Conservation (phyloP, 129 eudicot species). For the Ambrosia artemisiifolia region DNA sequence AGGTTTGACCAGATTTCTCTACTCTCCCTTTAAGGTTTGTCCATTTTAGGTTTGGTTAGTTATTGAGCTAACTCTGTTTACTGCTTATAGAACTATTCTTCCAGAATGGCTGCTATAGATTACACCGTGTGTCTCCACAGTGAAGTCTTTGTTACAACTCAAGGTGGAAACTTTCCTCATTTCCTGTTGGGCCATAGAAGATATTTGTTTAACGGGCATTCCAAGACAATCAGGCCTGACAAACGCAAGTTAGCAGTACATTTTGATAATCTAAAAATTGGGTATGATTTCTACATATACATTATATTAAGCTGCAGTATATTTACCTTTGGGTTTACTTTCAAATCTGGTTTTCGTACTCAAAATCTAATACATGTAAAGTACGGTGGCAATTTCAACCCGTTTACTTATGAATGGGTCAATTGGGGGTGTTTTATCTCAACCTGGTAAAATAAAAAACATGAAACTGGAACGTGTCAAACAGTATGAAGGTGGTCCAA, state of each 20-base stretch:
- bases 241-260: constrained; percentile 79
- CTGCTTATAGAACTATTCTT: constrained; percentile 79
- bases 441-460: background rate
- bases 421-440: background rate
- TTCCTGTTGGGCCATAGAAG: constrained; percentile 94
- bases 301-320: background rate
- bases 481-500: background rate
- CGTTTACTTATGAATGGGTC: background rate
- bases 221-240: constrained; percentile 91
- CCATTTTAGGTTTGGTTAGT: background rate
- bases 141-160: constrained; percentile 97
- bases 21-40: background rate
- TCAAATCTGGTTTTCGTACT: background rate
- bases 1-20: constrained; percentile 37
- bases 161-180: constrained; percentile 98
- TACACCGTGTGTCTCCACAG: constrained; percentile 97
- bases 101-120: constrained; percentile 99
- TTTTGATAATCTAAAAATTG: constrained; percentile 85
- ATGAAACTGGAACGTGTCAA: background rate
- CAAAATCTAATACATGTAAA: background rate
- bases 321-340: background rate
- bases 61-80: constrained; percentile 19
- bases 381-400: background rate
- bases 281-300: constrained; percentile 42
- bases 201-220: constrained; percentile 85